Conservation (phyloP, 495 filamentous ascomycete genomes). For the Aspergillus campestris region DNA sequence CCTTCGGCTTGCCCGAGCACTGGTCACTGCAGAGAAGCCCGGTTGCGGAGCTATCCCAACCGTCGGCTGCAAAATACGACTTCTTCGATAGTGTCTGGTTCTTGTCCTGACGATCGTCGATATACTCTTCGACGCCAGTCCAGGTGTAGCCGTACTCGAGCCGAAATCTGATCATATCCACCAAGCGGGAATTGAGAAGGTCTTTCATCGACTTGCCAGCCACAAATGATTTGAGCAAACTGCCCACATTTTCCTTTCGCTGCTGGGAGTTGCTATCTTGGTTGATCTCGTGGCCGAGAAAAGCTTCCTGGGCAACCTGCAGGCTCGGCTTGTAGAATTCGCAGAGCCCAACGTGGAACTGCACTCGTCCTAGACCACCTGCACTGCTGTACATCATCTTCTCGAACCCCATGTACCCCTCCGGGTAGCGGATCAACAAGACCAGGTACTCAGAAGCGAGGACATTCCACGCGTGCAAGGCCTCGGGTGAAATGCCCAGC, state of each 20-base stretch:
- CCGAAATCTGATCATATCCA: too few species aligned
- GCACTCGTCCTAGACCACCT: constrained; percentile 6
- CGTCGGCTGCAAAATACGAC: too few species aligned
- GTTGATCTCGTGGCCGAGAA: constrained; percentile 32
- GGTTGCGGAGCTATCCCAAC: constrained; percentile 17
- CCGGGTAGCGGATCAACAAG: constrained; percentile 60
- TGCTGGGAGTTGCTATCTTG: neutral
- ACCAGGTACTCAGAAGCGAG: constrained; percentile 60
- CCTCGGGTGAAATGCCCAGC: constrained; percentile 69
- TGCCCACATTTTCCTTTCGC: constrained; percentile 23
- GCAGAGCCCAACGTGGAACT: constrained; percentile 41
- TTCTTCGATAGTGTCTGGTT: too few species aligned
- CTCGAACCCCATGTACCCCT: constrained; percentile 49
- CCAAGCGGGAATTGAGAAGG: too few species aligned
- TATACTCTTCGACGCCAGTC: too few species aligned
- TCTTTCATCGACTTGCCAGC: too few species aligned
- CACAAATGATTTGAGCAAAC: constrained; percentile 13
- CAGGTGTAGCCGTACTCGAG: too few species aligned
- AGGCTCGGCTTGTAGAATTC: constrained; percentile 40
- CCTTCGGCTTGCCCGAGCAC: constrained; percentile 20
- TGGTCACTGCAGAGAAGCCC: constrained; percentile 43
- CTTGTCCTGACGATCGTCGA: too few species aligned
- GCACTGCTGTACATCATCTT: constrained; percentile 23
- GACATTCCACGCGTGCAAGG: constrained; percentile 70
- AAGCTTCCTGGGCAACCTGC: constrained; percentile 30